A percentile compares a stretch with the other conserved stretches of the same genome.
phyloP scores from a whole-genome alignment of 2,329 filamentous ascomycete genomes.

The Gremmenia infestans region DNA sequence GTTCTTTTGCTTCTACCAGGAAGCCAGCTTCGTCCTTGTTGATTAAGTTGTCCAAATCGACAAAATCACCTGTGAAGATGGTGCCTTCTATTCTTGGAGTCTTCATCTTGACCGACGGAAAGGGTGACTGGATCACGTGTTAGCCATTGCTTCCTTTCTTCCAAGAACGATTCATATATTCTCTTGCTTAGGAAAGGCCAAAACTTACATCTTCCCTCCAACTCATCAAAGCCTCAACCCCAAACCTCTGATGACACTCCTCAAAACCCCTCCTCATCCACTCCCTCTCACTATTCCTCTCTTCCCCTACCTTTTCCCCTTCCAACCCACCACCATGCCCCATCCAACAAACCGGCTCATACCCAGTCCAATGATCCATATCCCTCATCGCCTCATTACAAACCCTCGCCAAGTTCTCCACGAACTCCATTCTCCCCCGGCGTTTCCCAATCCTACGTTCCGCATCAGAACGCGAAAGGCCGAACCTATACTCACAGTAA shows the following conservation, averaged over 20 bases:
- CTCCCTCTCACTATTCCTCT: neutral
- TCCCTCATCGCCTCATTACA: neutral
- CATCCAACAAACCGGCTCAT: neutral
- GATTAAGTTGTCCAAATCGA: neutral
- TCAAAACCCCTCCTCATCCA: conserved; percentile 1
- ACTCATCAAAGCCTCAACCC: neutral
- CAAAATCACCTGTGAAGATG: neutral
- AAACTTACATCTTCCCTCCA: neutral
- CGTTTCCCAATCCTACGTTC: neutral
- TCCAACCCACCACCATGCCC: neutral
- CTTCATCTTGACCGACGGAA: neutral
- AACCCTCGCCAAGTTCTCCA: neutral
- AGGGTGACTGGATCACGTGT: neutral
- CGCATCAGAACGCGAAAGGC: neutral
- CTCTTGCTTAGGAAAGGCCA: neutral
- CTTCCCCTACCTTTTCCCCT: neutral
- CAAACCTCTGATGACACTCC: conserved; percentile 4
- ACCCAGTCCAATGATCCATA: neutral
- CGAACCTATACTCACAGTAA: conserved; percentile 1
- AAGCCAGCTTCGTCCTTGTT: neutral
- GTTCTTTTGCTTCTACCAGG: no score
- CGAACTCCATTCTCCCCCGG: neutral
- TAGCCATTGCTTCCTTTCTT: neutral
- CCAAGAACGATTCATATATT: neutral
- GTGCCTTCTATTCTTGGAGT: neutral